A percentile compares a stretch with the other conserved stretches of the same genome.
These are phyloP conservation scores for Ceratocystis destructans DNA, from an alignment of 2,329 filamentous ascomycete genomes.

Conservation along the genomic window DNA sequence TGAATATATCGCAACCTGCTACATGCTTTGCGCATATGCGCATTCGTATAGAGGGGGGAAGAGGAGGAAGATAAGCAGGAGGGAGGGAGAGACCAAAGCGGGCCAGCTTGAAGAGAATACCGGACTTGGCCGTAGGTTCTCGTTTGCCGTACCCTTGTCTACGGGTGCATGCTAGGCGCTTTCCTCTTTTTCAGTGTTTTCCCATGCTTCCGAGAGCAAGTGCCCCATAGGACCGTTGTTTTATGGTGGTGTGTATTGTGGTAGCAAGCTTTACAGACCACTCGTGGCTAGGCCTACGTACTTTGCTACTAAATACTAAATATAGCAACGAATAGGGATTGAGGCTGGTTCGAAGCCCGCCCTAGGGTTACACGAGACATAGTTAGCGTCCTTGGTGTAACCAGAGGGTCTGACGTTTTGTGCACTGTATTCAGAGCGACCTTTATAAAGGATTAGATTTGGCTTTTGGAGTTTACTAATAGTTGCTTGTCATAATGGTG, in stretches of 20 bases:
- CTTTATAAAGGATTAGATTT: background rate
- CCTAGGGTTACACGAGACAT: background rate
- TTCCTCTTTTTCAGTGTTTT: background rate
- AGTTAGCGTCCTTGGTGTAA: background rate
- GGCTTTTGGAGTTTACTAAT: background rate
- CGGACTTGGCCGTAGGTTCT: background rate
- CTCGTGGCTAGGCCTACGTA: background rate
- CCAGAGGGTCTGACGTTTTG: background rate
- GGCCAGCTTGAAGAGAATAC: background rate
- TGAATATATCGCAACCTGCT: background rate
- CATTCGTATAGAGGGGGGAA: background rate
- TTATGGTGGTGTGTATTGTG: background rate
- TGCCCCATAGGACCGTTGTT: background rate
- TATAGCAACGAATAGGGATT: background rate
- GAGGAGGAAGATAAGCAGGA: background rate
- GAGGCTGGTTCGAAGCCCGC: background rate
- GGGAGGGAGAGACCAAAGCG: background rate
- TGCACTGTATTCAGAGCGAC: background rate
- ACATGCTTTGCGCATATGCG: background rate
- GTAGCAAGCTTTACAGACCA: background rate
- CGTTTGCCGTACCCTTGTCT: background rate
- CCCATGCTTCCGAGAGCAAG: background rate
- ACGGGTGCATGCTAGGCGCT: background rate
- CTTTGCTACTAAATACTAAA: background rate
- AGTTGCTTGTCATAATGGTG: slow-evolving; percentile 6